phyloP scores from a whole-genome alignment of 306 rosid genomes.

The Ceratonia siliqua region DNA sequence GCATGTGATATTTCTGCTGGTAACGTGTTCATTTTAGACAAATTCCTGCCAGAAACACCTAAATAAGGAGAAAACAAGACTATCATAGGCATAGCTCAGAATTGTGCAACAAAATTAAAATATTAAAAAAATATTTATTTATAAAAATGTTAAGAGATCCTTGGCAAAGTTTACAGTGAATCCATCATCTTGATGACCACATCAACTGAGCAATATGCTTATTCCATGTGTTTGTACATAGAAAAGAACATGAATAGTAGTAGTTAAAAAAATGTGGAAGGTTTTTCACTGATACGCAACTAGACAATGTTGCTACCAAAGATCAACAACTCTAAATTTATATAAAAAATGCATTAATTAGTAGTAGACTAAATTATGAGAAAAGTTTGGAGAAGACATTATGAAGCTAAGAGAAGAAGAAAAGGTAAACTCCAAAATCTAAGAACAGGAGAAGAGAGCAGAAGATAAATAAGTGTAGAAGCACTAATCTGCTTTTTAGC shows the following conservation, averaged over 20 bases:
- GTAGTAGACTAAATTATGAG: background rate
- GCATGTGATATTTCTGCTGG: constrained; percentile 48
- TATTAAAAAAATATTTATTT: background rate
- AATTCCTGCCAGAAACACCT: constrained; percentile 53
- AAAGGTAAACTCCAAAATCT: too few species aligned
- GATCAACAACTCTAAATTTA: background rate
- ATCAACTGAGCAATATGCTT: constrained; percentile 1
- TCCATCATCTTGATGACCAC: background rate
- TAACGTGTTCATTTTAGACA: constrained; percentile 50
- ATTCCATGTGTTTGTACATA: background rate
- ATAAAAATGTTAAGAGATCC: constrained; percentile 23
- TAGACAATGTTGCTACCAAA: background rate
- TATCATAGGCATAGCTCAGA: background rate
- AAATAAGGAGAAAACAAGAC: constrained; percentile 28
- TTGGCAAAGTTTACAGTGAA: background rate
- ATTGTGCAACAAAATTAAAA: constrained; percentile 16
- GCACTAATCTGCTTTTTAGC: constrained; percentile 9
- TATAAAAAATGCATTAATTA: background rate
- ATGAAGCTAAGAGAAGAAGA: background rate
- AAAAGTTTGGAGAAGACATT: background rate
- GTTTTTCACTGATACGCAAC: background rate
- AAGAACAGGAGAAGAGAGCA: background rate
- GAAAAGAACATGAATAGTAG: background rate
- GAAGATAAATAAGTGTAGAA: constrained; percentile 4
- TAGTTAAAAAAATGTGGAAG: background rate